Evolutionary conservation across 352 stramenopile genomes (phyloP).

Genomic region (Phytophthora melonis): DNA sequence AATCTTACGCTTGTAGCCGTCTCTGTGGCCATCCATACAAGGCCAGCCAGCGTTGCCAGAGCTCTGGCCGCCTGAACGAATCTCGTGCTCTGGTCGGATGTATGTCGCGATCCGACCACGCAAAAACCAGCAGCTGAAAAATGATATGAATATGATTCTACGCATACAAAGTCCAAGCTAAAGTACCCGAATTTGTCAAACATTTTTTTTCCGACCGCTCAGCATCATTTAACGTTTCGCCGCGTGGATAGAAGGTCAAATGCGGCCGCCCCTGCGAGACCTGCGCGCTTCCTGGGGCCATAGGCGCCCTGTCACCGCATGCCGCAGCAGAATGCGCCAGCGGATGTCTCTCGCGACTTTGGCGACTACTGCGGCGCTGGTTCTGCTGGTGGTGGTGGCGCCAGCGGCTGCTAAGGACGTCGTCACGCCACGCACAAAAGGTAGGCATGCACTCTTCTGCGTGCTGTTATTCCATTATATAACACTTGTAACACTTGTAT

Average conservation of each 20-base stretch:
- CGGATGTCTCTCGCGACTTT: conserved; percentile 3
- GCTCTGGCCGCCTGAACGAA: too few species aligned
- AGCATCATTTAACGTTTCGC: conserved; percentile 28
- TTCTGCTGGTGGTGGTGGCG: conserved; percentile 14
- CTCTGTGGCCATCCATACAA: too few species aligned
- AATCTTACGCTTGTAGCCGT: background rate
- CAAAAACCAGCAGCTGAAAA: background rate
- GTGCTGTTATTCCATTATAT: background rate
- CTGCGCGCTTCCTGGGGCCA: conserved; percentile 1
- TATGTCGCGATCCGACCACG: too few species aligned
- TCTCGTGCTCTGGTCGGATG: too few species aligned
- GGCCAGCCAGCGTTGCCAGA: too few species aligned
- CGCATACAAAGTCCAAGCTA: background rate
- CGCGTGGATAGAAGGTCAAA: background rate
- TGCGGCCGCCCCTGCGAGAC: conserved; percentile 24
- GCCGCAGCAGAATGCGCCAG: background rate
- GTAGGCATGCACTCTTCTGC: conserved; percentile 2
- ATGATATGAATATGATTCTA: background rate
- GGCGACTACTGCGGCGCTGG: conserved; percentile 1
- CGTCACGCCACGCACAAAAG: conserved; percentile 27
- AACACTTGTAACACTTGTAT: conserved; percentile 5
- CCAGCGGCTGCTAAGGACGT: conserved; percentile 26
- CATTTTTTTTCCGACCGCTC: conserved; percentile 1
- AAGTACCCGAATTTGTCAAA: background rate
- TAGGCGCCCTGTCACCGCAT: background rate